Evolutionary conservation across 2,329 filamentous ascomycete genomes (phyloP), one percentile per base, ranked within the genome.

Genomic region (Alternaria gaisen): DNA sequence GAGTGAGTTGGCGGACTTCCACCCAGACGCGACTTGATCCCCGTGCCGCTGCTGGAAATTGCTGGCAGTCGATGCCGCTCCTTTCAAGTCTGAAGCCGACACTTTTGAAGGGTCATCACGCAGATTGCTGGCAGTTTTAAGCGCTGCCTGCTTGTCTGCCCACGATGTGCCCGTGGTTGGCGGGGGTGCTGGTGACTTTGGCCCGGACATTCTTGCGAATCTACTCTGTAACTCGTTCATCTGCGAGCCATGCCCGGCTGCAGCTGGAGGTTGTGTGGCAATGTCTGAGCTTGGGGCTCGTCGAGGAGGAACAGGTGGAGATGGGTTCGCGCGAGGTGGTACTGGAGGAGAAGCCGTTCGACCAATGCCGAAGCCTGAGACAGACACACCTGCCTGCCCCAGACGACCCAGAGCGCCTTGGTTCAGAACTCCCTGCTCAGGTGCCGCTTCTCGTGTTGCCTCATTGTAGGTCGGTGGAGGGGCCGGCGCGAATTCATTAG

Each of bases 291-390:
- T 18, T 18, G 67, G 74, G 28, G 60, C 58, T 62, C 70, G 75
- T 60, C 68, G 74, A 28, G 66, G 67, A 22, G 69, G 70, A 16
- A 71, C 67, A 38, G 69, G 73, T 58, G 73, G 74, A 63, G 72
- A 72, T 38, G 63, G 63, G 12, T 60, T 60, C 54, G 73, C 75
- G 12, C 88, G 77, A 43, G 68, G 65, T 36, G 72, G 72, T 42
- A 73, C 69, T 43, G 70, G 74, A 51, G 75, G 76, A 60, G 74
- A 75, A n/a, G 70, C 70, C 58, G 67, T 79, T 47, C 73, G 76
- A 4, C 88, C 89, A 62, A 97, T 96, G 5, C 91, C 91, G 4
- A 97, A 82, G 0, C 86, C 90, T 0, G 93, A 90, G 0, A 97
- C 92, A 0, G 89, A 91, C 6, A 97, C 84, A 1, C 93, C 93